These are phyloP conservation scores for Rhizopogon vulgaris DNA, from an alignment of 768 basidiomycete species.

Conservation along the genomic window DNA sequence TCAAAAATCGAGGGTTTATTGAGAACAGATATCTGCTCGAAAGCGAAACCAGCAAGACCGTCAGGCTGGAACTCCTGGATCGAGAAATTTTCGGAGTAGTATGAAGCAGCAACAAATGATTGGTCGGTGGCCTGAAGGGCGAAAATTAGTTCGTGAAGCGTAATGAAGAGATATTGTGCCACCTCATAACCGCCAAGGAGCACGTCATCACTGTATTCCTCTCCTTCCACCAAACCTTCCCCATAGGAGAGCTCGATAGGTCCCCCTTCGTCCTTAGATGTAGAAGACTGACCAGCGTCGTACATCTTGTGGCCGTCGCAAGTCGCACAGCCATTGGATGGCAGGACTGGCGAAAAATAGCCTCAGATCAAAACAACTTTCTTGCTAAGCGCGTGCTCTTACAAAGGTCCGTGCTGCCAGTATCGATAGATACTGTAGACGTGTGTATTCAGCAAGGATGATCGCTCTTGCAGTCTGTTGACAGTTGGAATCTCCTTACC, in stretches of 20 bases:
- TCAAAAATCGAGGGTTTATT: slow-evolving; percentile 35
- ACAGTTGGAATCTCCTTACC: slow-evolving; percentile 18
- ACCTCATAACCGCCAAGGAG: slow-evolving; percentile 31
- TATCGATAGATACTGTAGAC: slow-evolving; percentile 36
- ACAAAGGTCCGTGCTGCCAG: slow-evolving; percentile 17
- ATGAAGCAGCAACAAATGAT: slow-evolving; percentile 38
- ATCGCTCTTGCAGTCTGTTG: not conserved
- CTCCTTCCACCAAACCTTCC: slow-evolving; percentile 33
- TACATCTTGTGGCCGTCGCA: slow-evolving; percentile 30
- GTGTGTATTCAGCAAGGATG: not conserved
- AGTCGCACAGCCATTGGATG: slow-evolving; percentile 19
- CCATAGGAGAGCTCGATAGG: slow-evolving; percentile 30
- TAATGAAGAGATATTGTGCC: slow-evolving; percentile 5
- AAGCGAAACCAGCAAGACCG: slow-evolving; percentile 40
- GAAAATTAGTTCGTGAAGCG: not conserved
- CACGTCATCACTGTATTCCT: slow-evolving; percentile 39
- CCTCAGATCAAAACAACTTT: slow-evolving; percentile 19
- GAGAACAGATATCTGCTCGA: slow-evolving; percentile 31
- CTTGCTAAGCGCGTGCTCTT: not conserved
- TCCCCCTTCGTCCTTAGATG: slow-evolving; percentile 20
- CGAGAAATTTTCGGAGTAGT: slow-evolving; percentile 27
- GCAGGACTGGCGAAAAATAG: slow-evolving; percentile 28
- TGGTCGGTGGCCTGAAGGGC: slow-evolving; percentile 29
- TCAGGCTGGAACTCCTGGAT: slow-evolving; percentile 24
- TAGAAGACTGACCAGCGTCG: slow-evolving; percentile 22